These are phyloP conservation scores for Heliamphora pulchella DNA, from an alignment of 179 eudicot species.

Conservation along the genomic window DNA sequence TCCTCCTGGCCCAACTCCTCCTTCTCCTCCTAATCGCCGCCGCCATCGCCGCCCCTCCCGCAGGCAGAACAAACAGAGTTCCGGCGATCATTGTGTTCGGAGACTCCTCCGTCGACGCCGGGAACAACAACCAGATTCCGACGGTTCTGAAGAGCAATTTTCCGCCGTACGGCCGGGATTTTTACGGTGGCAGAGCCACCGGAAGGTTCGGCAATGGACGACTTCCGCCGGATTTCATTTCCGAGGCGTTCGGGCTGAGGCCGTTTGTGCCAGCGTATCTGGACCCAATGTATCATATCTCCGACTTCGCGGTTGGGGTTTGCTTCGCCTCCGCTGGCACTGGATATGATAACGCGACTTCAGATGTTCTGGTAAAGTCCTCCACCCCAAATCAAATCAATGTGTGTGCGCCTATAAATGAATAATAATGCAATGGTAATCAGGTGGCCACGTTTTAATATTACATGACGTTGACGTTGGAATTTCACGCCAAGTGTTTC, in stretches of 20 bases:
- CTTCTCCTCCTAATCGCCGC: not conserved
- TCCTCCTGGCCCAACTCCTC: slow-evolving; percentile 8
- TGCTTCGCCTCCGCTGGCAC: slow-evolving; percentile 80
- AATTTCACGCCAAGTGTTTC: no score
- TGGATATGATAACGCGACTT: slow-evolving; percentile 63
- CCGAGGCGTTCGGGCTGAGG: slow-evolving; percentile 55
- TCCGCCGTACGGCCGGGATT: slow-evolving; percentile 60
- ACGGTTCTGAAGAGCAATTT: slow-evolving; percentile 55
- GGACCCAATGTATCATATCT: slow-evolving; percentile 43
- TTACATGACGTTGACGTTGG: no score
- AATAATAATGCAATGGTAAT: no score
- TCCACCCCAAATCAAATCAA: not conserved
- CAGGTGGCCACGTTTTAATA: no score
- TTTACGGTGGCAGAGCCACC: slow-evolving; percentile 47
- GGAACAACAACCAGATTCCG: slow-evolving; percentile 52
- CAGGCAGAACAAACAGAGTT: slow-evolving; percentile 23
- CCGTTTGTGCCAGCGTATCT: slow-evolving; percentile 62
- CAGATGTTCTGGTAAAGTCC: slow-evolving; percentile 52
- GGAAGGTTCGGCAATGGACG: slow-evolving; percentile 74
- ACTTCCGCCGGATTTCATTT: slow-evolving; percentile 49
- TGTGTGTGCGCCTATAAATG: not conserved
- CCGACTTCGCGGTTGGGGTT: slow-evolving; percentile 61
- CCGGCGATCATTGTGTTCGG: slow-evolving; percentile 73
- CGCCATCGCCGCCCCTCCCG: not conserved
- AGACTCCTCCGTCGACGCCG: slow-evolving; percentile 71